Base-by-base conservation (phyloP, 305 asterid species). In the Stenogyne calaminthoides region DNA sequence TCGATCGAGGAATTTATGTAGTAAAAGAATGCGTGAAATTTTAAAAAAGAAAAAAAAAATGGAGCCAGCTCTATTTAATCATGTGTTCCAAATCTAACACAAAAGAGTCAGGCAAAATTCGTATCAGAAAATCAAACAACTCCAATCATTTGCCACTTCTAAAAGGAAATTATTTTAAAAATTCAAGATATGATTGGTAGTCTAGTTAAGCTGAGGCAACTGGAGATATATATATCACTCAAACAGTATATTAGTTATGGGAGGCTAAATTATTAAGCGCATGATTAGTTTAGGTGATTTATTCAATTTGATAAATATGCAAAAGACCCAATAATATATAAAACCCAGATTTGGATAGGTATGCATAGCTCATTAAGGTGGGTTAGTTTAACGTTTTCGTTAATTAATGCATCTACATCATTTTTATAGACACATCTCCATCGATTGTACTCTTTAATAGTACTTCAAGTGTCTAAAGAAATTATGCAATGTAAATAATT, bases 351-450 rank as follows among this genome's bases (percentile, higher is more conserved):
- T 36, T 54, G 54, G 64, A 12, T 36, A 39, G 55, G 51, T 15
- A 39, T 22, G n/a, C n/a, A n/a, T n/a, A 19, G 18, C 12, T 0
- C 44, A 67, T 63, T 76, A n/a, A 56, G 25, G 46, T 29, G 46
- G 68, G 51, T 71, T 27, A 56, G 34, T 63, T 70, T n/a, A 22
- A 56, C 9, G 25, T 27, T 64, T 64, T 55, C 63, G 14, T 44
- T 54, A 54, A 64, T 20, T 19, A 9, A n/a, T 44, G 62, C 27
- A 74, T 16, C 57, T 37, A 22, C 52, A 64, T 37, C 42, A 37
- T 9, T 37, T 37, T 37, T 37, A 4, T 37, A 8, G 2, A 37
- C 10, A 37, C 42, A 49, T 49, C 56, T 49, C 10, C 9, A 46
- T 46, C 54, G 2, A 46, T 46, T n/a, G 54, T n/a, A 46, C 5